Evolutionary conservation across 495 filamentous ascomycete species (phyloP).

Genomic region (Tricharina praecox): DNA sequence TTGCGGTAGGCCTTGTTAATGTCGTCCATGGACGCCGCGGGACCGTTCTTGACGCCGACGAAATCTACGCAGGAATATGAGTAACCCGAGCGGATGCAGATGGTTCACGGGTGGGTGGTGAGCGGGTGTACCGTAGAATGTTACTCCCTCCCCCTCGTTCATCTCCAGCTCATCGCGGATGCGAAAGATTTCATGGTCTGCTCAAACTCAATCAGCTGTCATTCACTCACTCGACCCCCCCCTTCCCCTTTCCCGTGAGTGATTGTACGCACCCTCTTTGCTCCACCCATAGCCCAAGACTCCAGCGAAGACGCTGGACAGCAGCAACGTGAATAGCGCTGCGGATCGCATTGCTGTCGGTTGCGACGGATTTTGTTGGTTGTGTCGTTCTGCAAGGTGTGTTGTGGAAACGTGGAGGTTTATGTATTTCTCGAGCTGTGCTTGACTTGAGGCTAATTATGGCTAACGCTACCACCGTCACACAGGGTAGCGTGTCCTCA

Average conservation of each 20-base stretch:
- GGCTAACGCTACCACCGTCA: too few species aligned
- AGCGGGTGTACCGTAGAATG: slow-evolving; percentile 50
- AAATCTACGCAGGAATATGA: slow-evolving; percentile 44
- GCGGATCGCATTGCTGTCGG: not conserved
- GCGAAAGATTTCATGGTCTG: slow-evolving; percentile 95
- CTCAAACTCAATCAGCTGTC: too few species aligned
- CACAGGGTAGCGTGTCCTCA: too few species aligned
- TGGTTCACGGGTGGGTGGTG: slow-evolving; percentile 1
- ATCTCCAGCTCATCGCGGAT: slow-evolving; percentile 68
- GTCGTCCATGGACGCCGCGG: slow-evolving; percentile 64
- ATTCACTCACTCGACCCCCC: too few species aligned
- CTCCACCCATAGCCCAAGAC: slow-evolving; percentile 48
- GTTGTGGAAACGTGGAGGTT: not conserved
- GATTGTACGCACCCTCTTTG: slow-evolving; percentile 51
- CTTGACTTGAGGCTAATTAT: not conserved
- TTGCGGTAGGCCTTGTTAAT: slow-evolving; percentile 89
- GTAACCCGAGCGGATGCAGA: too few species aligned
- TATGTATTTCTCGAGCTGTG: not conserved
- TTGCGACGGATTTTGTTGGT: not conserved
- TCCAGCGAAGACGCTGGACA: slow-evolving; percentile 42
- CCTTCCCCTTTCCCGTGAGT: too few species aligned
- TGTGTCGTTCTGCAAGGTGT: not conserved
- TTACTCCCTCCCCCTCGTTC: slow-evolving; percentile 60
- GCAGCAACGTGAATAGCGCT: slow-evolving; percentile 32
- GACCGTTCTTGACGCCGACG: slow-evolving; percentile 44